Evolutionary conservation across 352 stramenopile genomes (phyloP).

Genomic region (Labyrinthula sp.): DNA sequence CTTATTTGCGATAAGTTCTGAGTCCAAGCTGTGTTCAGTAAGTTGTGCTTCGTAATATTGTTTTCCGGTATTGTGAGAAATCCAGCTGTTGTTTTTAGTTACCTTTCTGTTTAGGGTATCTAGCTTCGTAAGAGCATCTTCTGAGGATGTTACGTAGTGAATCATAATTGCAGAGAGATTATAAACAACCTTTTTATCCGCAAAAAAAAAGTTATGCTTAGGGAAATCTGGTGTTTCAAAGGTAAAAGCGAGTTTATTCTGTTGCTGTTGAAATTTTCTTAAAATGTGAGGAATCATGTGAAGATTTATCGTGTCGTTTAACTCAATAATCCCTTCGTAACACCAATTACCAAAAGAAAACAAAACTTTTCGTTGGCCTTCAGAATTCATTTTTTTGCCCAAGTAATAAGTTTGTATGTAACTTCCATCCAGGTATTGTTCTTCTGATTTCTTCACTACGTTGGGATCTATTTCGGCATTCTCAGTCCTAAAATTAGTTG

Average conservation of each 20-base stretch:
- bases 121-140: conserved; percentile 12
- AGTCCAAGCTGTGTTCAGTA: conserved; percentile 10
- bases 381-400: conserved; percentile 4
- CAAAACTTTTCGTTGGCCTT: conserved; percentile 1
- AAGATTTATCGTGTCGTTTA: conserved; percentile 21
- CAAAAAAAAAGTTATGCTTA: conserved; percentile 15
- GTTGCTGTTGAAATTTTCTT: conserved; percentile 28
- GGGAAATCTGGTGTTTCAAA: conserved; percentile 27
- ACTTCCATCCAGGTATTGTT: too few relatives aligned
- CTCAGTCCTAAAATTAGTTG: too few relatives aligned
- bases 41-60: conserved; percentile 27
- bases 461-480: too few relatives aligned
- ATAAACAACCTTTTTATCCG: conserved; percentile 18
- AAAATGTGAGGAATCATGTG: conserved; percentile 24
- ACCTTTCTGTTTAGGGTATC: conserved; percentile 29
- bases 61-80: conserved; percentile 22
- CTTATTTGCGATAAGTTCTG: conserved; percentile 27
- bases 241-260: conserved; percentile 27
- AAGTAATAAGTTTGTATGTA: conserved; percentile 30
- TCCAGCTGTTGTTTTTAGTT: conserved; percentile 8
- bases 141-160: conserved; percentile 9
- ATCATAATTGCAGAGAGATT: conserved; percentile 26
- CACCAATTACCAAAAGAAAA: conserved; percentile 30
- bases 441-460: too few relatives aligned
- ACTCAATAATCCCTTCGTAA: conserved; percentile 21